Conservation (phyloP, 371 early-diverging fungal genomes). For the Actinomortierella ambigua region DNA sequence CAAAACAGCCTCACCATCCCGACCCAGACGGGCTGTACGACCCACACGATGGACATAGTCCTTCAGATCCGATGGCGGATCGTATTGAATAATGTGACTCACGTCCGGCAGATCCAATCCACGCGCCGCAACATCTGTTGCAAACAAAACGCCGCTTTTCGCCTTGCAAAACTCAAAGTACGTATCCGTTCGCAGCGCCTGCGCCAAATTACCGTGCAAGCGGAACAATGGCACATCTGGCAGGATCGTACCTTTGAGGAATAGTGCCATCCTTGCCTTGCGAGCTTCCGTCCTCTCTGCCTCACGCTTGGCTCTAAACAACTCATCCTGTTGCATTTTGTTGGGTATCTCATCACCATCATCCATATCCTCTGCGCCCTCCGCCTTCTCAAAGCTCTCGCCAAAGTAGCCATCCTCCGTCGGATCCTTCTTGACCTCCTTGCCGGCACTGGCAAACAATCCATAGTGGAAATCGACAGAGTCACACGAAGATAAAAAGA, state of each 20-base stretch:
- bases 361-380: constrained; percentile 29
- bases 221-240: constrained; percentile 70
- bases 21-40: constrained; percentile 96
- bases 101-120: constrained; percentile 98
- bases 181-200: constrained; percentile 74
- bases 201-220: constrained; percentile 90
- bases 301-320: constrained; percentile 33
- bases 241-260: constrained; percentile 55
- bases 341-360: constrained; percentile 47
- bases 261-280: constrained; percentile 33
- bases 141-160: constrained; percentile 78
- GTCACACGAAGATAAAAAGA: constrained; percentile 92
- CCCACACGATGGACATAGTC: constrained; percentile 99
- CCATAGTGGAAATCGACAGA: constrained; percentile 92
- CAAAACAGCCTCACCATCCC: constrained; percentile 81
- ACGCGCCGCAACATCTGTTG: constrained; percentile 98
- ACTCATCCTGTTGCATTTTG: constrained; percentile 29
- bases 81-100: constrained; percentile 94
- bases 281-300: constrained; percentile 42
- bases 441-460: constrained; percentile 67
- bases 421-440: constrained; percentile 49
- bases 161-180: constrained; percentile 74
- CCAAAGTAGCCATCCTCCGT: constrained; percentile 40
- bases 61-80: constrained; percentile 92
- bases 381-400: constrained; percentile 16